Evolutionary conservation across 169 alveolate genomes (phyloP).

Genomic region (Eimeria necatrix): DNA sequence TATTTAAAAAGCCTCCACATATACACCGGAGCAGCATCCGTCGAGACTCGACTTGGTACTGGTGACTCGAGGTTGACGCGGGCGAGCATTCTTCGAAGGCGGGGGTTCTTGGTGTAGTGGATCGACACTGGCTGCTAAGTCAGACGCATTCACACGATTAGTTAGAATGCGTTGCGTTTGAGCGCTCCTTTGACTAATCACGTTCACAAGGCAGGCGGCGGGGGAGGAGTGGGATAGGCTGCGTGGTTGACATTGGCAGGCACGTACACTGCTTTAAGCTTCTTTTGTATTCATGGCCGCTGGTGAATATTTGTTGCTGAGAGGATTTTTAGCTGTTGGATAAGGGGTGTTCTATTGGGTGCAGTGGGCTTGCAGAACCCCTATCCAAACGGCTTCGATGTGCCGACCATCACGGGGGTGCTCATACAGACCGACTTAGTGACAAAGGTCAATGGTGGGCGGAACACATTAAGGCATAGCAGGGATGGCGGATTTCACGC

Average conservation of each 20-base stretch:
- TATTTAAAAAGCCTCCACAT: not conserved
- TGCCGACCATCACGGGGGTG: too few relatives aligned
- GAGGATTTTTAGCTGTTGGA: too few relatives aligned
- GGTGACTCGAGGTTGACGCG: slow-evolving; percentile 55
- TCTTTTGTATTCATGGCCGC: too few relatives aligned
- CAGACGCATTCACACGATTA: not conserved
- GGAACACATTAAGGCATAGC: not conserved
- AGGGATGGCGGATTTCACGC: slow-evolving; percentile 73
- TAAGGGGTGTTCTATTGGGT: too few relatives aligned
- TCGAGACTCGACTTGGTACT: slow-evolving; percentile 20
- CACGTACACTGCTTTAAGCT: too few relatives aligned
- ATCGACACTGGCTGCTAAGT: too few relatives aligned
- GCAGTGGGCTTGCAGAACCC: too few relatives aligned
- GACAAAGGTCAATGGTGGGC: not conserved
- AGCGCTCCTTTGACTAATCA: not conserved
- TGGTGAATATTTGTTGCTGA: too few relatives aligned
- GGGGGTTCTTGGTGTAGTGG: not conserved
- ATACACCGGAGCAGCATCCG: not conserved
- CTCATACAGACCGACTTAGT: too few relatives aligned
- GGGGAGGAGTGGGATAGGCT: slow-evolving; percentile 24
- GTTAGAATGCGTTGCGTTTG: slow-evolving; percentile 4
- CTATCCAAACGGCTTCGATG: too few relatives aligned
- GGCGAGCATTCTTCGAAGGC: not conserved
- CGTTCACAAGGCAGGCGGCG: not conserved
- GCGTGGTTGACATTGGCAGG: not conserved